Evolutionary conservation across 805 yeast species (phyloP), one percentile per base, ranked within the genome.

Genomic region (Candida namnaoensis): DNA sequence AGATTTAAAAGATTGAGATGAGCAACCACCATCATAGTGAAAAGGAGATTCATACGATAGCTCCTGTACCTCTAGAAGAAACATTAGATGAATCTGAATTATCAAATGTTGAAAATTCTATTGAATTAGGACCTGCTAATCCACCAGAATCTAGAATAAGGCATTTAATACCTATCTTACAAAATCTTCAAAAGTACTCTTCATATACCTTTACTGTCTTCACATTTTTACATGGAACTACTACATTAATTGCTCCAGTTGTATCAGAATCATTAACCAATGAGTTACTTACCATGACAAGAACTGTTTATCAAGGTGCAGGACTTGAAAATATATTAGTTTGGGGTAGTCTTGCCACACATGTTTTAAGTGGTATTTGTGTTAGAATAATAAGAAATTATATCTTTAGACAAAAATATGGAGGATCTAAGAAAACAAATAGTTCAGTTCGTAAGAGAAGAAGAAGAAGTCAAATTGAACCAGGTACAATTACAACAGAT

Each of bases 271-370:
- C 57, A 0, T 42, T 67, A 3, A 72, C 76, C 3, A 72, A 79
- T 40, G 81, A 79, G 40, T 48, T 77, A 30, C 64, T 84, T 39
- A 73, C 79, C 47, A 64, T 80, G 61, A 77, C 78, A 1, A 65
- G 91, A 34, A 71, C 76, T 14, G 49, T 84, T 0, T 84, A 83
- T 54, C 84, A 79, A 43, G 62, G 68, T 0, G 69, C 79, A 1
- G 48, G 61, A 1, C 58, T 78, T 12, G 91, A 82, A 52, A 54
- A 55, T 7, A 41, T 65, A 0, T 49, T 74, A n/a, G 65, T 80
- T 0, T 64, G 64, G 47, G 79, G 74, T 1, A 60, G 79, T 0
- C 58, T 68, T 2, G 53, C 61, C 0, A 46, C 60, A 3, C 93
- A 84, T 52, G 62, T 82, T 1, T 27, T 62, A 1, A 60, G 79